Percentiles rank a stretch among this genome's conserved stretches.
These are phyloP conservation scores for Paraleonurus japonicus DNA, from an alignment of 257 asterid species.

Conservation along the genomic window DNA sequence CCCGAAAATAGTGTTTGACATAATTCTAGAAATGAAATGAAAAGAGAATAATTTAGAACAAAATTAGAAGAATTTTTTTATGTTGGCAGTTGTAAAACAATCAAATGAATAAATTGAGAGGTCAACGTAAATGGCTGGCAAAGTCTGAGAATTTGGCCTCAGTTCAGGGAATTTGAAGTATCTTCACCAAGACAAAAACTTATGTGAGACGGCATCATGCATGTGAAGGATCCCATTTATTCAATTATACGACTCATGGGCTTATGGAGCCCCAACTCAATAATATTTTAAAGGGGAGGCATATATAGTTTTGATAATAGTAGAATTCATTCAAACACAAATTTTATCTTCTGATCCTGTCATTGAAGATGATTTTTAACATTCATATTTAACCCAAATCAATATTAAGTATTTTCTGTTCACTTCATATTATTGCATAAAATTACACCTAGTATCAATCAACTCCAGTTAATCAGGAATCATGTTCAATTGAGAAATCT, in stretches of 20 bases:
- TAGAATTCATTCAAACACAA: neutral
- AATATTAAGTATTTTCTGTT: neutral
- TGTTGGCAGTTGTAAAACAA: neutral
- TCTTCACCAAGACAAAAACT: neutral
- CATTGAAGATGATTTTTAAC: neutral
- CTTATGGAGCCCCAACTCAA: neutral
- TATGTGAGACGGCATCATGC: too few relatives aligned
- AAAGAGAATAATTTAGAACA: neutral
- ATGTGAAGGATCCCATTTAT: neutral
- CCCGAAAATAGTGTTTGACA: neutral
- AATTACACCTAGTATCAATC: neutral
- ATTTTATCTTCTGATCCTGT: neutral
- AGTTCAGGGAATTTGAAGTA: neutral
- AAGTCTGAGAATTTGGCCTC: neutral
- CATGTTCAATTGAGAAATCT: neutral
- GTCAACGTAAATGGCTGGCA: neutral
- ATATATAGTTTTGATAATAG: neutral
- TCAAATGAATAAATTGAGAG: neutral
- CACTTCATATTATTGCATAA: neutral
- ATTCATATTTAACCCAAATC: neutral
- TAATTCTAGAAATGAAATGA: neutral
- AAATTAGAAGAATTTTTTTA: neutral
- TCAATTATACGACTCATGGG: neutral
- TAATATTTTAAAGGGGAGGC: neutral
- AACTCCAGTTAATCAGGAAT: neutral